A percentile compares a stretch with the other conserved stretches of the same genome.
Conservation (phyloP, 2,329 filamentous ascomycete genomes). For the Hypocreales sp. region DNA sequence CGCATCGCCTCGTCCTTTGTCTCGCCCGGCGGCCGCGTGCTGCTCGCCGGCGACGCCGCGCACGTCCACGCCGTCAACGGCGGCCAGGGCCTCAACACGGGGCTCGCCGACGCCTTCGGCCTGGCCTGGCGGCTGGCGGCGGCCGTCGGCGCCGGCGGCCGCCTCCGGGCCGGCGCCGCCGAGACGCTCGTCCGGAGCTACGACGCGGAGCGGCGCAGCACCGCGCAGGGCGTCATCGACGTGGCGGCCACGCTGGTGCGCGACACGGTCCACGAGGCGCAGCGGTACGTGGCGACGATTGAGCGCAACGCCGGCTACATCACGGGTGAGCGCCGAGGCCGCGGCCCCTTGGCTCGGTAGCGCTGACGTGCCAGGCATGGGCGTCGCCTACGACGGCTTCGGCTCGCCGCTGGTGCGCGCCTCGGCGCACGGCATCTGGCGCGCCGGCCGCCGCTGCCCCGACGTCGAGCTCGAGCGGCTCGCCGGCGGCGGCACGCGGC, state of each 20-base stretch:
- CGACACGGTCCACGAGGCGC: conserved; percentile 25
- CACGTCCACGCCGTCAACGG: conserved; percentile 41
- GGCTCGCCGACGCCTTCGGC: conserved; percentile 38
- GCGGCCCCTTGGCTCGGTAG: too few relatives aligned
- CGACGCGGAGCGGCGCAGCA: conserved; percentile 25
- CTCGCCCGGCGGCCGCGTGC: conserved; percentile 26
- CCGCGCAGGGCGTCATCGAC: conserved; percentile 27
- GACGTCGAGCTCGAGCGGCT: conserved; percentile 16
- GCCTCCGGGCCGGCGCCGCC: conserved; percentile 8
- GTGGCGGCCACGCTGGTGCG: conserved; percentile 29
- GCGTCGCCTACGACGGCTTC: conserved; percentile 21
- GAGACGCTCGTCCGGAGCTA: conserved; percentile 23
- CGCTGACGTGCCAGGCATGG: conserved; percentile 20
- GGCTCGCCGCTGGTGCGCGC: conserved; percentile 18
- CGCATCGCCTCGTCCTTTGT: conserved; percentile 22
- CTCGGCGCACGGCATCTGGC: conserved; percentile 19
- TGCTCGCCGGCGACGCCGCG: conserved; percentile 40
- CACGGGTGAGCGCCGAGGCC: conserved; percentile 18
- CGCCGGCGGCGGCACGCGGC: conserved; percentile 6
- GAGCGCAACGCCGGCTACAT: conserved; percentile 32
- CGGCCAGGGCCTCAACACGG: conserved; percentile 43
- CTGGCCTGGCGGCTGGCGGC: conserved; percentile 34
- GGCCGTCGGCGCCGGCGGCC: conserved; percentile 9
- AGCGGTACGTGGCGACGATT: conserved; percentile 29
- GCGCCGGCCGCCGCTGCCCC: conserved; percentile 20